Base-by-base conservation (phyloP, 805 yeast species). In the Zygosaccharomyces siamensis region DNA sequence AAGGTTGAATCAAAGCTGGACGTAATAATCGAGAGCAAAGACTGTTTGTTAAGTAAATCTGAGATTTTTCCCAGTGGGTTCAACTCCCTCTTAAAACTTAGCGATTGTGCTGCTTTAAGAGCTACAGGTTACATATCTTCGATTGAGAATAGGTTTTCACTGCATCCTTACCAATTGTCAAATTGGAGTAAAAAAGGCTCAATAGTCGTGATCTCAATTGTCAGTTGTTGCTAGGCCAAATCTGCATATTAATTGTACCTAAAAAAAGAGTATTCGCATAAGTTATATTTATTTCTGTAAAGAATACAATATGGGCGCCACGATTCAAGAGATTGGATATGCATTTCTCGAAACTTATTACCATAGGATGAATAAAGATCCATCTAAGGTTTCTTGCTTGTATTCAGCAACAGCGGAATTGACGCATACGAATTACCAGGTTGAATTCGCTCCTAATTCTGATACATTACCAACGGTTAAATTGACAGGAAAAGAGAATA, bases 311-410 rank as follows among this genome's bases (percentile, higher is more conserved):
- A 58, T 58, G 59, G 53, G 56, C 30, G 58, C 58, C 30, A 54
- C 63, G 23, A 64, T 66, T 36, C 72, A 71, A 52, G 69, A 73
- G 50, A 69, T 78, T 43, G 76, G 77, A 5, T 69, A 69, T 55
- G 73, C 76, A n/a, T 78, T 78, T 57, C 68, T 75, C 47, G 71
- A 70, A 49, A 71, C 76, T 42, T 78, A 77, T 55, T 78, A 78
- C 60, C 70, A 72, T 45, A 66, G 72, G 24, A 61, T 78, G 60
- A 72, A 72, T 52, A 66, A 72, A 14, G 70, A 72, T 45, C 75
- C 76, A 4, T 62, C 71, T 1, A 72, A 72, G 43, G 59, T 78
- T 39, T 69, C 70, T 33, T 70, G 67, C 46, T 50, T 76, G 43
- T 78, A 78, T 54, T 60, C 75, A 0, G 58, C 62, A 36, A 70